These are phyloP conservation scores for Quercus tomentella DNA, from an alignment of 331 rosid genomes.

Conservation along the genomic window DNA sequence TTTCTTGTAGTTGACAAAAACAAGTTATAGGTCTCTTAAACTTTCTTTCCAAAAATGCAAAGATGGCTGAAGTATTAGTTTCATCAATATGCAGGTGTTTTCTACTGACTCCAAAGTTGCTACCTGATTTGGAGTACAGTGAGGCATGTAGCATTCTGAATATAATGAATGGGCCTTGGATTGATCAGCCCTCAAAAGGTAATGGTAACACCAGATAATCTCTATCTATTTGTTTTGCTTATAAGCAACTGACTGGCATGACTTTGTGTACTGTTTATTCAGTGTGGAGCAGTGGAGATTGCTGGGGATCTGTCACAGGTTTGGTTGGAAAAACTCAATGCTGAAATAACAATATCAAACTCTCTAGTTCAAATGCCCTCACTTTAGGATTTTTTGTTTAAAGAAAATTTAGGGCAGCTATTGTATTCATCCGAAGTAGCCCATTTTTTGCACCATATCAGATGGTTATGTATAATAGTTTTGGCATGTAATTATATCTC, in stretches of 20 bases:
- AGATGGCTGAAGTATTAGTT: constrained; percentile 6
- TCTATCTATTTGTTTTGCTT: not conserved
- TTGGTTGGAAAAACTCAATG: constrained; percentile 36
- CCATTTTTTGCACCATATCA: not conserved
- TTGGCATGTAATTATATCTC: not conserved
- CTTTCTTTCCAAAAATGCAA: not conserved
- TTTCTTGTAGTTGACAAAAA: not conserved
- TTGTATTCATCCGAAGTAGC: not conserved
- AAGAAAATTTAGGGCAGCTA: not conserved
- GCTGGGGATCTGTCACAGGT: constrained; percentile 59
- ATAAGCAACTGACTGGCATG: constrained; percentile 10
- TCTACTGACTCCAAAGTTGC: constrained; percentile 88
- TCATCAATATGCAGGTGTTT: constrained; percentile 64
- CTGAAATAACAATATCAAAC: constrained; percentile 3
- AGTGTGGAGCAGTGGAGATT: constrained; percentile 85
- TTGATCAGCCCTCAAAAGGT: constrained; percentile 67
- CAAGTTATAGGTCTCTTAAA: not conserved
- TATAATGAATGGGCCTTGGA: constrained; percentile 91
- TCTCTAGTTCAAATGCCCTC: not conserved
- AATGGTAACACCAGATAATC: constrained; percentile 1
- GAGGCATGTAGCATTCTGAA: constrained; percentile 88
- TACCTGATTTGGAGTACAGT: constrained; percentile 78
- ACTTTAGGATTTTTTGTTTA: not conserved
- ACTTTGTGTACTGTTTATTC: constrained; percentile 11
- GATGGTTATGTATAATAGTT: not conserved